These are phyloP conservation scores for Boletus rubropictus DNA, from an alignment of 768 basidiomycete genomes.

Conservation along the genomic window DNA sequence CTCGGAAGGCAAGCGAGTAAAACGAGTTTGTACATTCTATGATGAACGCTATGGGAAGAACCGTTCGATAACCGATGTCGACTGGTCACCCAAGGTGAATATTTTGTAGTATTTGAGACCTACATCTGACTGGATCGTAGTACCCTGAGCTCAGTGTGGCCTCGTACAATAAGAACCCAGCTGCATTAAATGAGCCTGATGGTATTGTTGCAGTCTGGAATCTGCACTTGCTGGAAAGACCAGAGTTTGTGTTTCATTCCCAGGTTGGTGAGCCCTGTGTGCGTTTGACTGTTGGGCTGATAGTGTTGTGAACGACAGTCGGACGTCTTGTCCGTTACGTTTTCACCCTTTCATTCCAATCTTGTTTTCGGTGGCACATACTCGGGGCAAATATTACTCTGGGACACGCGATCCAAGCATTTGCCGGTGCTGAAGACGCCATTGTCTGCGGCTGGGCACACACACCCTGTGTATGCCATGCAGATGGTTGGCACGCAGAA, in stretches of 20 bases:
- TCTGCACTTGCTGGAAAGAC: conserved; percentile 86
- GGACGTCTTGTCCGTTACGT: conserved; percentile 93
- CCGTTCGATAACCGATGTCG: conserved; percentile 90
- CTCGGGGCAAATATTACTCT: conserved; percentile 94
- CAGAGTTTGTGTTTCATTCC: conserved; percentile 97
- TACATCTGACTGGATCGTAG: conserved; percentile 36
- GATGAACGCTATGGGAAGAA: conserved; percentile 91
- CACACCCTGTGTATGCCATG: conserved; percentile 98
- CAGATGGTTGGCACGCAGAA: conserved; percentile 98
- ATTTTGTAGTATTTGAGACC: not conserved
- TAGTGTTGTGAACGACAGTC: conserved; percentile 50
- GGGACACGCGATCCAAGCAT: conserved; percentile 97
- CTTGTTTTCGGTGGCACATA: conserved; percentile 98
- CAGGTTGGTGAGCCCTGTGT: conserved; percentile 54
- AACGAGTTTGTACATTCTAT: conserved; percentile 89
- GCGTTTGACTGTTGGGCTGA: conserved; percentile 1
- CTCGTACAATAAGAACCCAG: conserved; percentile 96
- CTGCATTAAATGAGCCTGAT: conserved; percentile 90
- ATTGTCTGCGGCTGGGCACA: conserved; percentile 91
- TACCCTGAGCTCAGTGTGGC: conserved; percentile 94
- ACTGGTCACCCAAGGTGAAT: conserved; percentile 94
- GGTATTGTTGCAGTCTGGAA: conserved; percentile 99
- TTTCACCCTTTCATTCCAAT: conserved; percentile 97
- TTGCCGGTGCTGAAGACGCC: conserved; percentile 96
- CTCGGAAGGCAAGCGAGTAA: conserved; percentile 83